Base-by-base conservation (phyloP, 495 filamentous ascomycete genomes). In the Patellaria atrata region DNA sequence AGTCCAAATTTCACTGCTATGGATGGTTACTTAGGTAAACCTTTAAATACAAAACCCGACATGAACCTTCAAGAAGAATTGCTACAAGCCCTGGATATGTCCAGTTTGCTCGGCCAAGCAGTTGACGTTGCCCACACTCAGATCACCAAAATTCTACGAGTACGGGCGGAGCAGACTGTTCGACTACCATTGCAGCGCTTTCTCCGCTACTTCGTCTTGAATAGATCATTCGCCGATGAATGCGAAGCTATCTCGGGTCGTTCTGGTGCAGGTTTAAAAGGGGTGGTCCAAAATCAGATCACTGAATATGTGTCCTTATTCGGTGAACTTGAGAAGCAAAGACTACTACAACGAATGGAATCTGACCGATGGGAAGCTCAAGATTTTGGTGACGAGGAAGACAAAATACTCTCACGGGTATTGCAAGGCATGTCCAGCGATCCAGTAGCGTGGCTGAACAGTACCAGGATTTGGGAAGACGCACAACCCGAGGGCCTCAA, bases 191-290 rank as follows among this genome's bases (percentile, higher is more conserved):
- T 82, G n/a, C 56, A 71, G 36, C 67, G 70, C 40, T 96, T 99
- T 53, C 53, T 96, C 16, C 75, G 83, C 33, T 96, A 96, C 51
- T 93, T 94, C 51, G 85, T 73, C 5, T 71, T 99, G 13, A 96
- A 94, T 45, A 71, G 86, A 17, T 71, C 93, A 15, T 99, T 96
- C 49, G 82, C 83, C 5, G 91, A 94, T 46, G 89, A 99, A 52
- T 99, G 89, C 47, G 89, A 99, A 55, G 82, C 89, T 3, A 82
- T 94, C 11, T 93, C 83, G 10, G 89, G 89, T 2, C 71, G 89
- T 35, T 75, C 82, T 34, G 86, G 86, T 2, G 77, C 74, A 4
- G 67, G 77, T 1, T 63, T 97, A 18, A 93, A 93, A 53, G 87
- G 71, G 3, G 67, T 92, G 1, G 82, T 97, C 23, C 87, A 92